A percentile compares a stretch with the other conserved stretches of the same genome.
Conservation (phyloP, 1,139 yeast species). For the Lodderomyces oxycetoniae region DNA sequence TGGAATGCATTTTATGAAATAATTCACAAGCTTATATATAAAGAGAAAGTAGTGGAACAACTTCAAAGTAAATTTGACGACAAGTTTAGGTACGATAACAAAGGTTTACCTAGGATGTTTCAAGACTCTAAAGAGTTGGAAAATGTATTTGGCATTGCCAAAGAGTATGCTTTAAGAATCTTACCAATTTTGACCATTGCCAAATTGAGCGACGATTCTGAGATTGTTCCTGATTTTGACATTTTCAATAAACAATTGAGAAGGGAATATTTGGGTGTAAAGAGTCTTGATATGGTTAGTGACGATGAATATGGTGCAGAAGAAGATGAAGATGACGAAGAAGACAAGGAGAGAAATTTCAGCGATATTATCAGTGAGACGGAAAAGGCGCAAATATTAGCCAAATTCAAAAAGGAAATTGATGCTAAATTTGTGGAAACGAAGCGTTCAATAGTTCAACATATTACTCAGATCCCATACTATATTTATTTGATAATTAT, state of each 20-base stretch:
- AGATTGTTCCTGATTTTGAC: constrained; percentile 54
- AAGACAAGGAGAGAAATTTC: constrained; percentile 35
- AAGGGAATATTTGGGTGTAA: constrained; percentile 24
- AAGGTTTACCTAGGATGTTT: constrained; percentile 82
- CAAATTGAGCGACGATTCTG: constrained; percentile 46
- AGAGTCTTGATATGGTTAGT: too few relatives aligned
- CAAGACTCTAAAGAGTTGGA: constrained; percentile 72
- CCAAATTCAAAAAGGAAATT: constrained; percentile 68
- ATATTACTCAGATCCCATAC: constrained; percentile 73
- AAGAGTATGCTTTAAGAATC: constrained; percentile 49
- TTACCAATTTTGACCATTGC: constrained; percentile 62
- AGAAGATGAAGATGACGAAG: constrained; percentile 42
- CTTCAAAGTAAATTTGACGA: constrained; percentile 76
- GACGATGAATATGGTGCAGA: constrained; percentile 38
- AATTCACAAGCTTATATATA: constrained; percentile 55
- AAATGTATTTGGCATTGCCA: constrained; percentile 54
- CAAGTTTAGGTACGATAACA: constrained; percentile 73
- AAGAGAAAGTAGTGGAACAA: constrained; percentile 52
- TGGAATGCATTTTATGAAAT: constrained; percentile 64
- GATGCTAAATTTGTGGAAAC: constrained; percentile 85
- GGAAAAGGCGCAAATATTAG: constrained; percentile 54
- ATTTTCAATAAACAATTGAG: constrained; percentile 27
- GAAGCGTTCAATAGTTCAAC: constrained; percentile 66
- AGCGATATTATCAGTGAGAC: constrained; percentile 53
- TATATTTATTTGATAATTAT: constrained; percentile 71